Evolutionary conservation across 2,329 filamentous ascomycete genomes (phyloP).

Genomic region (Helminthosporium solani): DNA sequence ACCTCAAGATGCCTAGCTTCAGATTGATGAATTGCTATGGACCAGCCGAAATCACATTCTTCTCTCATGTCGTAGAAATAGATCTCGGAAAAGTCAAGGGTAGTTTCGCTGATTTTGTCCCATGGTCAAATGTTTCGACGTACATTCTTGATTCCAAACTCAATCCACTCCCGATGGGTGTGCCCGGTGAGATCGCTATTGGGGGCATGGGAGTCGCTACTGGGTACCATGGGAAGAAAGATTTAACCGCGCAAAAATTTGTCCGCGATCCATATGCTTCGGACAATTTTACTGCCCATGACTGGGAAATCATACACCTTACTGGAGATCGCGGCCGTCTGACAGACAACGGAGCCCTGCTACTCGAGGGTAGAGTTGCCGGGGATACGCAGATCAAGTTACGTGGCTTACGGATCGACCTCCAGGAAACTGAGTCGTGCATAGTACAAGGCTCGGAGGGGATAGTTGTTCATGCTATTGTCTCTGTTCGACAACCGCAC

Average conservation of each 20-base stretch:
- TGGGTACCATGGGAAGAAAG: slow-evolving; percentile 36
- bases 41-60: too few relatives aligned
- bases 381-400: slow-evolving; percentile 52
- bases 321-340: slow-evolving; percentile 46
- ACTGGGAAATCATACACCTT: background rate
- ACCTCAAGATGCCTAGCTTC: background rate
- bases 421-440: slow-evolving; percentile 46
- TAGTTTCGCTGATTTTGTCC: background rate
- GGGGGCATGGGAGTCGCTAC: slow-evolving; percentile 40
- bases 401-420: slow-evolving; percentile 48
- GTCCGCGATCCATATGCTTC: background rate
- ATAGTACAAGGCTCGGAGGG: slow-evolving; percentile 22
- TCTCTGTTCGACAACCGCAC: slow-evolving; percentile 13
- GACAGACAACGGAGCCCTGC: slow-evolving; percentile 35
- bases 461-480: slow-evolving; percentile 26
- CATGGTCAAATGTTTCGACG: slow-evolving; percentile 7
- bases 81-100: background rate
- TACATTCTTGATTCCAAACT: slow-evolving; percentile 12
- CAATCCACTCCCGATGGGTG: slow-evolving; percentile 5
- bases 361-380: slow-evolving; percentile 41
- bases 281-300: background rate
- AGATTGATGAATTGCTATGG: slow-evolving; percentile 7
- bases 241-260: background rate
- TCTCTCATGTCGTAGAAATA: too few relatives aligned
- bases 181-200: slow-evolving; percentile 46